Evolutionary conservation across 352 stramenopile genomes (phyloP), one percentile per base, ranked within the genome.

Genomic region (Phytophthora pini): DNA sequence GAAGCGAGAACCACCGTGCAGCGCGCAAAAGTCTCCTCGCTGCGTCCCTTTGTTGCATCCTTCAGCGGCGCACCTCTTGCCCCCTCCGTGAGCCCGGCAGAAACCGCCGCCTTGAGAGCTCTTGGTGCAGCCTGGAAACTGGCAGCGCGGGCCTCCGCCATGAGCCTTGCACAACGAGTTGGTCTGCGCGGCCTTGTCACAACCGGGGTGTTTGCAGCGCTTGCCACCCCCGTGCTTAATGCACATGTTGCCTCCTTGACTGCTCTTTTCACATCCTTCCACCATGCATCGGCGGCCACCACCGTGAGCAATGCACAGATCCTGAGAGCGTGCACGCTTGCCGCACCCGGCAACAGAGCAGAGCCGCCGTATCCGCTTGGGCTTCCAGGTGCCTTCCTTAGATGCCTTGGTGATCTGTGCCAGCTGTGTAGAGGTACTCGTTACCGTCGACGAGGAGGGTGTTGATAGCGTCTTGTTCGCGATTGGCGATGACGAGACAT

Each of bases 11-110:
- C 88, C 88, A 46, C 88, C 88, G 72, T 96, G 88, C 38, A 90
- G 59, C 13, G 88, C 88, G 56, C 88, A 96, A 67, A 17, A 94
- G 68, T 89, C 82, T 54, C 87, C 88, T 26, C 87, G 84, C 63
- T 95, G 87, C 36, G 88, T 92, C 32, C 87, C 87, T 74, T 96
- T 96, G 74, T 87, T 84, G 72, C 88, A 96, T n/a, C 82, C 82
- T 24, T 90, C 72, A 44, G 87, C 80, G 36, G 83, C 80, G 66
- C 88, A 96, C 54, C 80, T 81, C 80, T 94, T 93, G 61, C 88
- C 88, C 17, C 88, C 88, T 43, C 88, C 88, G 62, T 95, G 88
- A 20, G 82, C 88, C 13, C 87, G 82, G 71, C 87, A 95, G 56
- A 83, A 91, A 10, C 86, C 85, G 41, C 87, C 82, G 11, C 84